A percentile compares a stretch with the other conserved stretches of the same genome.
Evolutionary conservation across 345 rosid genomes (phyloP).

Genomic region (Iberis pinnata): DNA sequence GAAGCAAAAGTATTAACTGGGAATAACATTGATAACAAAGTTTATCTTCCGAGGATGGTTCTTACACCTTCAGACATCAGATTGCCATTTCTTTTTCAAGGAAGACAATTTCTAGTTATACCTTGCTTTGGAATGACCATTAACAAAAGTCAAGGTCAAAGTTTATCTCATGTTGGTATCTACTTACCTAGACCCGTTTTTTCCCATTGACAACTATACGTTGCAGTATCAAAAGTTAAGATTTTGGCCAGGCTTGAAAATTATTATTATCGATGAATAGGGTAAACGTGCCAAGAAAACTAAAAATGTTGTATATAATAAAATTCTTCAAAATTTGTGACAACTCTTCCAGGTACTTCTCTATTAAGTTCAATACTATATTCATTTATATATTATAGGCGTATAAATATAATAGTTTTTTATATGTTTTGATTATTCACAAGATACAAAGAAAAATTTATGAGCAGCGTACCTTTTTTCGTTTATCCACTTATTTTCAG

Average conservation of each 20-base stretch:
- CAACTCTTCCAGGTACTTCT: too few species aligned
- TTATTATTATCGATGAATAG: not conserved
- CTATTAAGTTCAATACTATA: too few species aligned
- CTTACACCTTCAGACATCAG: not conserved
- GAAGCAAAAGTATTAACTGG: not conserved
- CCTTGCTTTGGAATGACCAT: constrained; percentile 6
- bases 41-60: not conserved
- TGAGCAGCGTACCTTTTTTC: too few species aligned
- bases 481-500: too few species aligned
- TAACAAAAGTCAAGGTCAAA: not conserved
- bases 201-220: not conserved
- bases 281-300: not conserved
- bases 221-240: not conserved
- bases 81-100: not conserved
- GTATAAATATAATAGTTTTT: too few species aligned
- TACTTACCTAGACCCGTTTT: not conserved
- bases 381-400: too few species aligned
- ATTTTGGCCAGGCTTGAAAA: not conserved
- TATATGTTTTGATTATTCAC: too few species aligned
- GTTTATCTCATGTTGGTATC: constrained; percentile 2
- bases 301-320: not conserved
- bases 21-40: not conserved
- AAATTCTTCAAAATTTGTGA: not conserved
- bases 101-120: not conserved
- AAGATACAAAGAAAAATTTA: too few species aligned